Evolutionary conservation across 2,329 filamentous ascomycete genomes (phyloP).

Genomic region (Colletotrichum musae): DNA sequence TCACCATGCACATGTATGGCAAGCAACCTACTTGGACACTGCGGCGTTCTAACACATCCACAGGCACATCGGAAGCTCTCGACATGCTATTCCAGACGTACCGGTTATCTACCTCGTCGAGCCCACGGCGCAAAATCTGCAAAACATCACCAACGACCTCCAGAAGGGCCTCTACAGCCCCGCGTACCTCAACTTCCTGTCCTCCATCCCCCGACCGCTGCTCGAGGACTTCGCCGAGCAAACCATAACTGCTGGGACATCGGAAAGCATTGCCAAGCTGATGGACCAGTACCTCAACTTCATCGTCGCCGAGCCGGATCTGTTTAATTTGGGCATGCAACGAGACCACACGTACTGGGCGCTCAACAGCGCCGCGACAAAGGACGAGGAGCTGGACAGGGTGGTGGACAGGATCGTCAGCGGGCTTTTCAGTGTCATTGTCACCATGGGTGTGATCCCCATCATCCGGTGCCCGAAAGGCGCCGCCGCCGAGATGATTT

Average conservation of each 20-base stretch:
- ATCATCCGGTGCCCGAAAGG: constrained; percentile 96
- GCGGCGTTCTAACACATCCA: constrained; percentile 44
- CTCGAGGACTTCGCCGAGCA: constrained; percentile 95
- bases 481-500: constrained; percentile 93
- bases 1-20: constrained; percentile 91
- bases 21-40: constrained; percentile 14
- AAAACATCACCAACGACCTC: constrained; percentile 87
- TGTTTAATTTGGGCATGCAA: constrained; percentile 94
- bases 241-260: constrained; percentile 85
- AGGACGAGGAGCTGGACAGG: constrained; percentile 89
- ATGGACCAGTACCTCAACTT: constrained; percentile 99
- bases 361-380: constrained; percentile 93
- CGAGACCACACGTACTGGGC: constrained; percentile 89
- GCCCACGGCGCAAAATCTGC: constrained; percentile 84
- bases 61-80: constrained; percentile 84
- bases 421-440: constrained; percentile 96
- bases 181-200: constrained; percentile 97
- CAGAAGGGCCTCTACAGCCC: constrained; percentile 91
- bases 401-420: constrained; percentile 94
- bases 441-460: constrained; percentile 98
- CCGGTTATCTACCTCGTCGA: constrained; percentile 97
- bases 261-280: constrained; percentile 91
- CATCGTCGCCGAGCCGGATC: constrained; percentile 92
- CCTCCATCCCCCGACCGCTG: constrained; percentile 88
- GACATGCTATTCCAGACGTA: constrained; percentile 95